Base-by-base conservation (phyloP, 225 moss, liverwort and hornwort species). In the Asterella californica region DNA sequence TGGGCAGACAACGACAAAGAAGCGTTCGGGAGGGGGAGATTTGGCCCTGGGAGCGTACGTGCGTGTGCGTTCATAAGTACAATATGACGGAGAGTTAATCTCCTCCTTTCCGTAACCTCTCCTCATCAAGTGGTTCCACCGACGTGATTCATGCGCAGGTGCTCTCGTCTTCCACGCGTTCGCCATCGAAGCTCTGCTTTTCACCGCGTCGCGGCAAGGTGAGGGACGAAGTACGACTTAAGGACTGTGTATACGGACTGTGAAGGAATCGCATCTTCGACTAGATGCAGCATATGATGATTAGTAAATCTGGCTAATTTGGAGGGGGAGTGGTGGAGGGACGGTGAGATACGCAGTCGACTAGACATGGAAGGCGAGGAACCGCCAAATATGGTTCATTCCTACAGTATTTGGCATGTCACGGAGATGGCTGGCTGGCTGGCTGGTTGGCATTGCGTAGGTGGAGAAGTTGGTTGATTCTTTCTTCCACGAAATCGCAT, bases 111-210 rank as follows among this genome's bases (percentile, higher is more conserved):
- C 42, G 42, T 42, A 42, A 42, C 42, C 42, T 42, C 42, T 42
- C 42, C 42, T 42, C 42, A 42, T 42, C 42, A 42, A 42, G 42
- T 42, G 42, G 42, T 42, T 42, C 42, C 4, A 42, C 42, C 42
- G 42, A 42, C 42, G 42, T 42, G 42, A 42, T 42, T 67, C 67
- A 29, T 67, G 67, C 34, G 67, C 36, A 34, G 36, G 34, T 34
- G 64, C 30, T 57, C 53, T 53, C 53, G 57, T 57, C 42, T 10
- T 65, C 65, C 69, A 70, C 38, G 69, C 69, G 42, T 70, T 42
- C 65, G 30, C 2, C 8, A 65, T 30, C 65, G 12, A 65, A 30
- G 32, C 65, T 30, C 30, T 18, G 30, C 10, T 57, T 65, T 65
- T 30, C 65, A 34, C 65, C 65, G 30, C 29, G 65, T 34, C 29